phyloP scores from a whole-genome alignment of 1,284 basidiomycete species.

The Athelia sp. region DNA sequence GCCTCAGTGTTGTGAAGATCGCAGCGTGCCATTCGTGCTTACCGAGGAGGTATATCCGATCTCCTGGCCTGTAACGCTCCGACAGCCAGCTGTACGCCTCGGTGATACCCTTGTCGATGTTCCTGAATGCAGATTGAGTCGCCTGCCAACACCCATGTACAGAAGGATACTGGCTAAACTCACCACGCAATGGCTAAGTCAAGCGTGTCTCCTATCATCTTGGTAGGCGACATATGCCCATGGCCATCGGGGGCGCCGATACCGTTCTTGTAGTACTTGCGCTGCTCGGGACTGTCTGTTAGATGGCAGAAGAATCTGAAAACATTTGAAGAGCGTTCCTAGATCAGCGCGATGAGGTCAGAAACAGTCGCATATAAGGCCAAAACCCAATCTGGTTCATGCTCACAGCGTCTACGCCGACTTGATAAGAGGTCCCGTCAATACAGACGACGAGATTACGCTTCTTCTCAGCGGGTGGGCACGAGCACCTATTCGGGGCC shows the following conservation, averaged over 20 bases:
- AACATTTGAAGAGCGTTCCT: no score
- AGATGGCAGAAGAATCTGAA: no score
- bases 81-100: slow-evolving; percentile 17
- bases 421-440: no score
- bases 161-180: background rate
- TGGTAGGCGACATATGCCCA: slow-evolving; percentile 5
- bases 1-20: background rate
- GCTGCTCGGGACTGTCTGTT: slow-evolving; percentile 5
- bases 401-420: no score
- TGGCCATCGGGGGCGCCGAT: slow-evolving; percentile 18
- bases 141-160: background rate
- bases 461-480: no score
- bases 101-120: slow-evolving; percentile 12
- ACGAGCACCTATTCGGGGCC: no score
- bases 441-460: no score
- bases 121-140: slow-evolving; percentile 5
- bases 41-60: slow-evolving; percentile 18
- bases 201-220: slow-evolving; percentile 7
- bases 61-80: slow-evolving; percentile 13
- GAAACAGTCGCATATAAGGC: no score
- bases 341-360: no score
- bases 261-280: slow-evolving; percentile 20
- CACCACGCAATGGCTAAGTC: slow-evolving; percentile 15
- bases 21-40: background rate
- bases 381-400: no score